Conservation (phyloP, 1,284 basidiomycete genomes). For the Naganishia sp. region DNA sequence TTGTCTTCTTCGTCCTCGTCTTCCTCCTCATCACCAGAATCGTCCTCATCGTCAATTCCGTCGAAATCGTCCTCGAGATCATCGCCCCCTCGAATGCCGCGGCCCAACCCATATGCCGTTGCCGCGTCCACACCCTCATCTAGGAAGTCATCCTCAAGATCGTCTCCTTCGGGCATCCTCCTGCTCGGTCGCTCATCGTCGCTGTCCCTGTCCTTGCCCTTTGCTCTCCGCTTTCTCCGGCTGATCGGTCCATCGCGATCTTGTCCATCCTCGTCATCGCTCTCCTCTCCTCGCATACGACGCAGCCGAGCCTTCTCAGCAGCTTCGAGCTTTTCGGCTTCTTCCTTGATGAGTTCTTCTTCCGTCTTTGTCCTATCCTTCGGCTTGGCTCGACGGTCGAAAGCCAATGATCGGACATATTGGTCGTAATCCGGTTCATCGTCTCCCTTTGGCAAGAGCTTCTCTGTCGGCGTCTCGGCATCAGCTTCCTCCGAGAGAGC, state of each 20-base stretch:
- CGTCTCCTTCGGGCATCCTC: conserved; percentile 68
- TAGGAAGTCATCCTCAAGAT: conserved; percentile 87
- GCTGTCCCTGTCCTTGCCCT: conserved; percentile 52
- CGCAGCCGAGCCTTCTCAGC: conserved; percentile 77
- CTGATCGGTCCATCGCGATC: conserved; percentile 36
- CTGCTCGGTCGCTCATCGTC: conserved; percentile 56
- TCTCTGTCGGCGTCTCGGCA: not conserved
- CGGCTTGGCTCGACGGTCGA: conserved; percentile 89
- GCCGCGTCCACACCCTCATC: conserved; percentile 58
- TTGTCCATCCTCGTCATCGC: conserved; percentile 63
- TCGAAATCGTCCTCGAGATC: conserved; percentile 42
- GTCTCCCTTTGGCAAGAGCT: conserved; percentile 52
- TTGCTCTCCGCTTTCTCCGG: conserved; percentile 42
- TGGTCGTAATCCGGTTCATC: conserved; percentile 76
- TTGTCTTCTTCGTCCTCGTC: conserved; percentile 34
- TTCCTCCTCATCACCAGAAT: conserved; percentile 14
- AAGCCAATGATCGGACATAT: conserved; percentile 86
- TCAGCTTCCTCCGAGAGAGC: not conserved
- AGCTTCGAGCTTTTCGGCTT: conserved; percentile 80
- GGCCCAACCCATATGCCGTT: conserved; percentile 48
- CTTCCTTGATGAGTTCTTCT: conserved; percentile 86
- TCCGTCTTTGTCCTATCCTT: conserved; percentile 96
- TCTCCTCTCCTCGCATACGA: conserved; percentile 83
- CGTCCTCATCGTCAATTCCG: conserved; percentile 36
- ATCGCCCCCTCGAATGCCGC: conserved; percentile 55